Evolutionary conservation across 768 basidiomycete genomes (phyloP), one percentile per base, ranked within the genome.

Genomic region (Hydnum rufescens): DNA sequence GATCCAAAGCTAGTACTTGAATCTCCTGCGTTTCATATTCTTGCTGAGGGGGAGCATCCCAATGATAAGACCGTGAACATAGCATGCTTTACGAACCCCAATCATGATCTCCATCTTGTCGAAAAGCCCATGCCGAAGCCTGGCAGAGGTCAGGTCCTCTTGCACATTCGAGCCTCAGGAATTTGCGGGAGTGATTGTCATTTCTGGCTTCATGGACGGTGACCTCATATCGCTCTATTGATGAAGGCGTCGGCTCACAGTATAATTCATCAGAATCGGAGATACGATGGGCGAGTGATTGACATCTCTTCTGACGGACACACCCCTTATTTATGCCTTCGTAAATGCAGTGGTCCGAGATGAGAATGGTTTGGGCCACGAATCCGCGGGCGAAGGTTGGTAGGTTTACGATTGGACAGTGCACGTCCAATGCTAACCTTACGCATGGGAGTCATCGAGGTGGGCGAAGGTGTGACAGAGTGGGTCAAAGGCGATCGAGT

Each of bases 301-400:
- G 26, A 13, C 25, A 26, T 26, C 8, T 47, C 8, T 8, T 8
- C 44, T 25, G 8, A 16, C 25, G 13, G 44, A 47, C 26, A 47
- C 8, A 13, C 13, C 26, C 19, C 19, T 8, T 13, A 26, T 25
- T 26, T 28, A 13, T 47, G 8, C 8, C 26, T 13, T 47, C 26
- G 13, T 13, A 13, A 13, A 39, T 39, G 8, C 26, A 65, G 60
- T 66, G 13, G 65, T 66, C 26, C 58, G 57, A 6, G 64, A 63
- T 51, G 60, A 62, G 56, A 60, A 59, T 52, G 63, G 64, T 23
- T 57, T 62, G 0, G 63, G 64, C 5, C 65, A 66, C 56, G 65
- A 67, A 56, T 63, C 63, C 2, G 64, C 67, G 4, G 67, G 67
- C 8, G 63, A 66, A n/a, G n/a, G n/a, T n/a, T n/a, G n/a, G n/a